These are phyloP conservation scores for Jamesozyma gamospora DNA, from an alignment of 805 yeast genomes.

Conservation along the genomic window DNA sequence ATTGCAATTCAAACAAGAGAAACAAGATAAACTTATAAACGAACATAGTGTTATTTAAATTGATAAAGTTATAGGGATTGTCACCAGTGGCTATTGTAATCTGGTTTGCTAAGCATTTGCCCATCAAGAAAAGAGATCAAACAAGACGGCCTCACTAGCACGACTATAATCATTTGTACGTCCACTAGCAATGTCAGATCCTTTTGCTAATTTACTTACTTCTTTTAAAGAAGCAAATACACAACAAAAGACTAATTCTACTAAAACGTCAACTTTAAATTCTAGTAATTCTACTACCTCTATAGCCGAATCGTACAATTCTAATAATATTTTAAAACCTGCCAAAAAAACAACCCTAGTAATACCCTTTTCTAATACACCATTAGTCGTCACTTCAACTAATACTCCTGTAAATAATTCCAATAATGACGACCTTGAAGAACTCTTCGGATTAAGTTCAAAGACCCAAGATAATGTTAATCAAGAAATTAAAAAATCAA, in stretches of 20 bases:
- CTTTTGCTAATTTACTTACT: constrained; percentile 36
- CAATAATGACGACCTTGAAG: constrained; percentile 16
- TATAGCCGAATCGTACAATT: neutral
- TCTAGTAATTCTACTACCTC: neutral
- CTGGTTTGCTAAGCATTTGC: too few species aligned
- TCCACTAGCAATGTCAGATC: constrained; percentile 31
- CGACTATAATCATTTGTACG: too few species aligned
- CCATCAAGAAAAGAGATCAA: too few species aligned
- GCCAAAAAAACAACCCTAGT: neutral
- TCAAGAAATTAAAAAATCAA: neutral
- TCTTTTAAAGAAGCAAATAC: constrained; percentile 17
- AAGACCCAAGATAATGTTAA: neutral
- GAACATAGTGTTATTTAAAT: too few species aligned
- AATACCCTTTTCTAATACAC: neutral
- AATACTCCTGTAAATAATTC: neutral
- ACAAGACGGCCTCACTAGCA: too few species aligned
- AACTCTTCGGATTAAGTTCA: constrained; percentile 10
- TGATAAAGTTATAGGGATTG: too few species aligned
- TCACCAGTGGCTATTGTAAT: too few species aligned
- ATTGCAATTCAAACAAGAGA: too few species aligned
- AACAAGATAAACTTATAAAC: too few species aligned
- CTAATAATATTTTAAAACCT: neutral
- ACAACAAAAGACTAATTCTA: too few species aligned
- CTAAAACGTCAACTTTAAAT: neutral
- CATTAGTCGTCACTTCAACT: neutral